A percentile compares a stretch with the other conserved stretches of the same genome.
Conservation (phyloP, 2,329 filamentous ascomycete species). For the Microsporum ferrugineum region DNA sequence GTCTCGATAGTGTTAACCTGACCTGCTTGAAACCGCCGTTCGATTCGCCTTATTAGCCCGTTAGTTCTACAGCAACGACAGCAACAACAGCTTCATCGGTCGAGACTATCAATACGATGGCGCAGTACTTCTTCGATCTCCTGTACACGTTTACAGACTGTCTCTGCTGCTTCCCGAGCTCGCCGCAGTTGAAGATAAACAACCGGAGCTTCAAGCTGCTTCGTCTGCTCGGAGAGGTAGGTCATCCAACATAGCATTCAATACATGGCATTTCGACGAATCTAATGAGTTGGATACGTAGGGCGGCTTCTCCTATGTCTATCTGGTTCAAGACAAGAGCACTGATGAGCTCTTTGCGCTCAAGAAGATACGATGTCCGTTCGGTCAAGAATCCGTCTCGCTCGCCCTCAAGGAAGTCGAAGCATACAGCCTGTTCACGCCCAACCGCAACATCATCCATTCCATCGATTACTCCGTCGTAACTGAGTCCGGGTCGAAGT, state of each 20-base stretch:
- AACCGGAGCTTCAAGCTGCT: constrained; percentile 90
- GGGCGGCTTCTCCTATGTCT: constrained; percentile 98
- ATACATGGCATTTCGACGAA: not conserved
- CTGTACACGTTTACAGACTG: constrained; percentile 89
- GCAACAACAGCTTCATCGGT: not conserved
- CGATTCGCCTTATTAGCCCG: too few relatives aligned
- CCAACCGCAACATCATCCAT: constrained; percentile 75
- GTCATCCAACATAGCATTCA: constrained; percentile 14
- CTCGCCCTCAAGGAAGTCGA: constrained; percentile 95
- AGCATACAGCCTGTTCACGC: constrained; percentile 81
- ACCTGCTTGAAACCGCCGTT: too few relatives aligned
- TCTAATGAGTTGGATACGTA: constrained; percentile 5
- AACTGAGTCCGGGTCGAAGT: constrained; percentile 51
- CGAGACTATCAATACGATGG: constrained; percentile 43
- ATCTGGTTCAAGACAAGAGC: constrained; percentile 85
- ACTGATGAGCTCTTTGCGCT: constrained; percentile 79
- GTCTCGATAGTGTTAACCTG: too few relatives aligned
- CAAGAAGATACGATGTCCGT: constrained; percentile 98
- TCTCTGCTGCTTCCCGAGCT: constrained; percentile 90
- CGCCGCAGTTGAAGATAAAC: constrained; percentile 91
- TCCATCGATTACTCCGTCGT: constrained; percentile 72
- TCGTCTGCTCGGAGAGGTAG: constrained; percentile 79
- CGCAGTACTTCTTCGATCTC: constrained; percentile 75
- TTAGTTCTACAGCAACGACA: not conserved
- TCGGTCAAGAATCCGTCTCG: constrained; percentile 89